phyloP scores from a whole-genome alignment of 2,329 filamentous ascomycete species.

The Aspergillus vadensis region DNA sequence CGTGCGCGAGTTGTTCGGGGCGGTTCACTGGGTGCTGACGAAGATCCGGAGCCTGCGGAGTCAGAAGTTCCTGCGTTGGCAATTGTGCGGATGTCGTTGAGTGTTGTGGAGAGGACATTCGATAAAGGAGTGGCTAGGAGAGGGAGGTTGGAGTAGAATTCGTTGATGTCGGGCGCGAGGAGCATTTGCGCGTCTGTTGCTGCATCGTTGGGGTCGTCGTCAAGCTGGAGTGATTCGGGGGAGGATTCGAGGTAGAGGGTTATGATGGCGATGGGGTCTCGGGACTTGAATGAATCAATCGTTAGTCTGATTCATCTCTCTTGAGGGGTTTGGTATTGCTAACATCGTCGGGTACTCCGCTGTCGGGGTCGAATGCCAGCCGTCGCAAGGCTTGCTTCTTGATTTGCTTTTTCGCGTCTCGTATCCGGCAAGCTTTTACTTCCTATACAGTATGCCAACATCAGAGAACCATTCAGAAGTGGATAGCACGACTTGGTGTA shows the following conservation, averaged over 20 bases:
- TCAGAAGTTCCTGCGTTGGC: slow-evolving; percentile 20
- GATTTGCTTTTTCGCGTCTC: slow-evolving; percentile 36
- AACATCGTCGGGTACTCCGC: slow-evolving; percentile 38
- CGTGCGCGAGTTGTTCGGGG: slow-evolving; percentile 18
- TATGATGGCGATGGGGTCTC: slow-evolving; percentile 39
- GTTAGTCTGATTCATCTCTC: background rate
- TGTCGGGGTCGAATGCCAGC: slow-evolving; percentile 37
- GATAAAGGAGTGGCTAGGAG: slow-evolving; percentile 29
- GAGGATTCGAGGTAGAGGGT: slow-evolving; percentile 41
- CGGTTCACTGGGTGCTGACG: slow-evolving; percentile 9
- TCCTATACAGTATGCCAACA: slow-evolving; percentile 29
- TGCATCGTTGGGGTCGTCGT: slow-evolving; percentile 19
- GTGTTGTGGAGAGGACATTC: slow-evolving; percentile 25
- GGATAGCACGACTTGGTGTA: background rate
- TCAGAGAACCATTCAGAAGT: background rate
- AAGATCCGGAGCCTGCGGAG: slow-evolving; percentile 11
- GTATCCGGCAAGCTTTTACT: slow-evolving; percentile 36
- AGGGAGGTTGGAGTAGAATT: slow-evolving; percentile 36
- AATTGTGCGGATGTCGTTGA: slow-evolving; percentile 33
- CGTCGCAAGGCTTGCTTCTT: slow-evolving; percentile 34
- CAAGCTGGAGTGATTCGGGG: slow-evolving; percentile 23
- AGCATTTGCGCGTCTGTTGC: slow-evolving; percentile 33
- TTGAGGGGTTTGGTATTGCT: slow-evolving; percentile 7
- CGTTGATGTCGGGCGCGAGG: slow-evolving; percentile 38
- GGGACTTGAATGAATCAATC: slow-evolving; percentile 28